Evolutionary conservation across 2,329 filamentous ascomycete genomes (phyloP), one percentile per base, ranked within the genome.

Genomic region (Stagonosporopsis rhizophila): DNA sequence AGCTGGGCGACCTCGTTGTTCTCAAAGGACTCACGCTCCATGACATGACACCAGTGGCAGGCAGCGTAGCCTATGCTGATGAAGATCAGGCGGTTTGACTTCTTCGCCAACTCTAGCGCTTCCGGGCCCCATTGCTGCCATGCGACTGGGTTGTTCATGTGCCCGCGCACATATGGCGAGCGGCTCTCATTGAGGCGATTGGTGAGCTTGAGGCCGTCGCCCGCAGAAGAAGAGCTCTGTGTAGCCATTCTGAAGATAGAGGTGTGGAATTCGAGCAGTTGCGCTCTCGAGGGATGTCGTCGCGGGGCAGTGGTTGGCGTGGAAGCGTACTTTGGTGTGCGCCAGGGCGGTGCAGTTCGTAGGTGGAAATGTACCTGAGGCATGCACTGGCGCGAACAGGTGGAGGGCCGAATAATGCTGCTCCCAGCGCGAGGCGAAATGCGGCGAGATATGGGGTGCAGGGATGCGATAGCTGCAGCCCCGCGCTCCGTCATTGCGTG

Each of bases 41-140:
- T 97, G 59, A 98, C 89, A 79, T 95, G 91, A 74, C 82, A 84
- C 82, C 95, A 96, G 79, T 98, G 94, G 75, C 95, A 98, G 38
- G 95, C 92, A 19, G 90, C 90, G 80, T 96, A 99, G 44, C 95
- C 95, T 70, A 98, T 93, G 74, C 94, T 96, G 59, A 98, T 81
- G 72, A 97, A 98, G 57, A 99, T 88, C 56, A 96, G 82, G 70
- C 92, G 90, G 76, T 98, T 96, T 66, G 93, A 87, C 66, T 82
- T 85, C 75, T 86, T 89, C 15, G 95, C 94, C 44, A 92, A 82
- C 61, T 85, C 84, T 50, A 97, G 82, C 15, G 91, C 87, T 69
- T 92, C 88, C 20, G 89, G 83, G 64, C 89, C 89, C 82, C 96
- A 91, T 57, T 91, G 81, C 81, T 99, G 95, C 95, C 95, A 99